Conservation (phyloP, 768 basidiomycete species). For the Nevesoporus exiguus region DNA sequence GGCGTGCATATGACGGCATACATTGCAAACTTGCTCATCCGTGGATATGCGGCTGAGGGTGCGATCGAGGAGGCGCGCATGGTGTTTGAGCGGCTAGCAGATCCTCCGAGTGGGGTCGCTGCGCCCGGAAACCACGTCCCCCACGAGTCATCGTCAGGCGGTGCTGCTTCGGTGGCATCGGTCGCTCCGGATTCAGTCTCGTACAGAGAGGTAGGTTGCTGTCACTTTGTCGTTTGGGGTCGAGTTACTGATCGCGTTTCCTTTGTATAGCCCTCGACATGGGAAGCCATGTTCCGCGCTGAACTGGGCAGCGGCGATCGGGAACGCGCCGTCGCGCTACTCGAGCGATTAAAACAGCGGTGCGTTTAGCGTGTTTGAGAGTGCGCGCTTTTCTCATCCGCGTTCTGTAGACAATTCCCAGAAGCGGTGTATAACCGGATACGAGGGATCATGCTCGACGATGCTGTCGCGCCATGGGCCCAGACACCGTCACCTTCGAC, state of each 20-base stretch:
- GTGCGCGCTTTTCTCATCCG: neutral
- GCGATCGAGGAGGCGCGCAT: constrained; percentile 67
- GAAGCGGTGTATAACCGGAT: constrained; percentile 77
- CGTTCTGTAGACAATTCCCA: constrained; percentile 53
- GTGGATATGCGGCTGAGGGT: constrained; percentile 63
- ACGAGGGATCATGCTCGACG: constrained; percentile 76
- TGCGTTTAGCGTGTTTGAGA: constrained; percentile 24
- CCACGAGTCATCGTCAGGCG: constrained; percentile 41
- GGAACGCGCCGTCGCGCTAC: constrained; percentile 61
- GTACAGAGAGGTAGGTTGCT: constrained; percentile 28
- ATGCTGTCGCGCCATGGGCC: constrained; percentile 49
- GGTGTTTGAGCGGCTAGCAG: constrained; percentile 77
- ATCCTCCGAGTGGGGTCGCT: constrained; percentile 81
- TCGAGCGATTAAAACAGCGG: constrained; percentile 73
- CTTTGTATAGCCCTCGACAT: constrained; percentile 70
- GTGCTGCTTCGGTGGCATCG: constrained; percentile 28
- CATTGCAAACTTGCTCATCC: constrained; percentile 69
- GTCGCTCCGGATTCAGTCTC: constrained; percentile 41
- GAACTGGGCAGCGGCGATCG: constrained; percentile 80
- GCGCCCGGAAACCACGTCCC: constrained; percentile 85
- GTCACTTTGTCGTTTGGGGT: neutral
- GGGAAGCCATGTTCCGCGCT: constrained; percentile 93
- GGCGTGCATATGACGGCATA: constrained; percentile 92
- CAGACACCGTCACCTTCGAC: constrained; percentile 14
- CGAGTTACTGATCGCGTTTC: neutral